A percentile compares a stretch with the other conserved stretches of the same genome.
phyloP scores from a whole-genome alignment of 345 rosid genomes.

The Cochlearia excelsa region DNA sequence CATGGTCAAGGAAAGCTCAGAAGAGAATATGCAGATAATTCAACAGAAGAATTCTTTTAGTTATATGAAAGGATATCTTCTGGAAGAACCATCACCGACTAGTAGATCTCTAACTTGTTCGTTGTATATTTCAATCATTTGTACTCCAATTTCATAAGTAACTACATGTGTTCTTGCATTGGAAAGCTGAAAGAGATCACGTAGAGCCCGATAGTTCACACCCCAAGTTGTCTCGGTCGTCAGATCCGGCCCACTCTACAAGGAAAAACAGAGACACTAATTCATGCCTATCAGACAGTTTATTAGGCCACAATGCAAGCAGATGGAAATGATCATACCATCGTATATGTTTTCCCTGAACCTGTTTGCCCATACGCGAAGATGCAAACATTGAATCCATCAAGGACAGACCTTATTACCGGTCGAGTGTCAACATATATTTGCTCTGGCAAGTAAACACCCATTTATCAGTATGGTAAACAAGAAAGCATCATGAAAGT shows the following conservation, averaged over 20 bases:
- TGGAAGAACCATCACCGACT: constrained; percentile 79
- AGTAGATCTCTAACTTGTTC: constrained; percentile 86
- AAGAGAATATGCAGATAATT: neutral
- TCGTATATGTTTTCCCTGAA: constrained; percentile 96
- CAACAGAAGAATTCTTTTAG: neutral
- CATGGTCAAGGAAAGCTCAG: constrained; percentile 44
- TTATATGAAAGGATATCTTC: constrained; percentile 76
- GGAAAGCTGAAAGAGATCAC: constrained; percentile 78
- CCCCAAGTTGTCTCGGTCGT: constrained; percentile 82
- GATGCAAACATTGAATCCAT: constrained; percentile 93
- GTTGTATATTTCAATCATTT: constrained; percentile 99
- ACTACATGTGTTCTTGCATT: constrained; percentile 60
- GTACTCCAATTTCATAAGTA: constrained; percentile 87
- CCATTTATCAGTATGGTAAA: constrained; percentile 8
- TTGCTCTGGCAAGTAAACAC: constrained; percentile 53
- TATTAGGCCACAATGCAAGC: neutral
- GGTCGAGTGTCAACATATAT: constrained; percentile 80
- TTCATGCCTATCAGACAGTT: neutral
- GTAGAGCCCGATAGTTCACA: constrained; percentile 87
- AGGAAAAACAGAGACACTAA: constrained; percentile 2
- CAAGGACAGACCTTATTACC: constrained; percentile 78
- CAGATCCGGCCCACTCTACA: constrained; percentile 91
- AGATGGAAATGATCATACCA: constrained; percentile 48
- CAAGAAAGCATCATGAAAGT: constrained; percentile 14
- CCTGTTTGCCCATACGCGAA: constrained; percentile 99